phyloP scores from a whole-genome alignment of 192 early-diverging fungal species.

The Rhizoclosmatium globosum region DNA sequence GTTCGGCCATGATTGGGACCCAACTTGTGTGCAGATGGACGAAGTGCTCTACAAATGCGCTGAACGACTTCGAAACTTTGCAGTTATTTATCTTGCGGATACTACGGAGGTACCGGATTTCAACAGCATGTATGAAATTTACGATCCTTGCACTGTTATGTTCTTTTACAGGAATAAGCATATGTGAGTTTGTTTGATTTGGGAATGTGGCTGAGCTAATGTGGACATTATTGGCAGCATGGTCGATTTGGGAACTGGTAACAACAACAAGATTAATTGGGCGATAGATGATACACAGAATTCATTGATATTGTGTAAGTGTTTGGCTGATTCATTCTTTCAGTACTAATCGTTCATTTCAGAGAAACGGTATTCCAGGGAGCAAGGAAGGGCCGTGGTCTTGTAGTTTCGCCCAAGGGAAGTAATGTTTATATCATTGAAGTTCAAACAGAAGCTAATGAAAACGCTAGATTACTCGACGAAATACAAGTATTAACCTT shows the following conservation, averaged over 20 bases:
- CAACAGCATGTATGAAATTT: slow-evolving; percentile 60
- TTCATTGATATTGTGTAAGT: slow-evolving; percentile 81
- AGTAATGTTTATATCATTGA: not conserved
- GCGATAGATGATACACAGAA: slow-evolving; percentile 91
- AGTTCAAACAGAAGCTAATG: not conserved
- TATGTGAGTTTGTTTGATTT: slow-evolving; percentile 52
- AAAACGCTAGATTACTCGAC: slow-evolving; percentile 78
- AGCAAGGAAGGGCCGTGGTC: slow-evolving; percentile 94
- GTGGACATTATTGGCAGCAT: slow-evolving; percentile 47
- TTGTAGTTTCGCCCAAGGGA: slow-evolving; percentile 95
- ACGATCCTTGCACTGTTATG: slow-evolving; percentile 98
- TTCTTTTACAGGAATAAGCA: slow-evolving; percentile 94
- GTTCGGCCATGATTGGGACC: slow-evolving; percentile 98
- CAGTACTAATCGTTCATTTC: not conserved
- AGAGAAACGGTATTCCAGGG: slow-evolving; percentile 88
- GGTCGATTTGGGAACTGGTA: slow-evolving; percentile 98
- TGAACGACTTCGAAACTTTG: slow-evolving; percentile 99
- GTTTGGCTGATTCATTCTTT: slow-evolving; percentile 3
- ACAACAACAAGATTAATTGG: slow-evolving; percentile 99
- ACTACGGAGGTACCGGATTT: slow-evolving; percentile 90
- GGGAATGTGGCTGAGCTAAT: too few species aligned
- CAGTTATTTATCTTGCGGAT: slow-evolving; percentile 95
- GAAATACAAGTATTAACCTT: slow-evolving; percentile 93
- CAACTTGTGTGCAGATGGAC: slow-evolving; percentile 97
- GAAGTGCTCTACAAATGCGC: slow-evolving; percentile 92